Evolutionary conservation across 176 grass and related monocot species (phyloP).

Genomic region (Zizania latifolia): DNA sequence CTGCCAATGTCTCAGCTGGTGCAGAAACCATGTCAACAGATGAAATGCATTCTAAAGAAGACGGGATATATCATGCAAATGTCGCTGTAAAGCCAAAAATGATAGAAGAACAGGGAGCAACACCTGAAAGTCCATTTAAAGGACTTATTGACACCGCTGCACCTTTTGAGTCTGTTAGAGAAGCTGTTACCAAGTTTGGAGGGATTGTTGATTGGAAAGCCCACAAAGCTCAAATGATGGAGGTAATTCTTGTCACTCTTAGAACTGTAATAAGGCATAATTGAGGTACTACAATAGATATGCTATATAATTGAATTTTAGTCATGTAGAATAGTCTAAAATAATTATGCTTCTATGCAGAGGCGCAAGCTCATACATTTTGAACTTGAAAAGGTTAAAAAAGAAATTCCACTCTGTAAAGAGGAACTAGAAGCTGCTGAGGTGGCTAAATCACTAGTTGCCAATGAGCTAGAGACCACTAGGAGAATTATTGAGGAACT

Average conservation of each 20-base stretch:
- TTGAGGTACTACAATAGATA: neutral
- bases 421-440: constrained; percentile 60
- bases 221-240: constrained; percentile 71
- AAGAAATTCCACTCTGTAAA: constrained; percentile 65
- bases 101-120: constrained; percentile 35
- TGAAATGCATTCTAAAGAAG: constrained; percentile 23
- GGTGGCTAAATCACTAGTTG: constrained; percentile 48
- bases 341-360: constrained; percentile 33
- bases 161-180: constrained; percentile 90
- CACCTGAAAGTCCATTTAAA: constrained; percentile 47
- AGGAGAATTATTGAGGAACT: constrained; percentile 73
- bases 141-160: constrained; percentile 71
- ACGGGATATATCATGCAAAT: constrained; percentile 14
- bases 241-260: constrained; percentile 57
- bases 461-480: constrained; percentile 52
- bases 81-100: constrained; percentile 33
- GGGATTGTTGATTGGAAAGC: constrained; percentile 98
- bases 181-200: constrained; percentile 86
- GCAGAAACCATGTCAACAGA: neutral
- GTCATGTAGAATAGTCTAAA: constrained; percentile 2
- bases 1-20: neutral
- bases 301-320: neutral
- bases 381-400: constrained; percentile 64
- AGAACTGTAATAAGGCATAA: neutral
- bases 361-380: constrained; percentile 58